Base-by-base conservation (phyloP, 2,329 filamentous ascomycete species). In the Neurospora crassa region DNA sequence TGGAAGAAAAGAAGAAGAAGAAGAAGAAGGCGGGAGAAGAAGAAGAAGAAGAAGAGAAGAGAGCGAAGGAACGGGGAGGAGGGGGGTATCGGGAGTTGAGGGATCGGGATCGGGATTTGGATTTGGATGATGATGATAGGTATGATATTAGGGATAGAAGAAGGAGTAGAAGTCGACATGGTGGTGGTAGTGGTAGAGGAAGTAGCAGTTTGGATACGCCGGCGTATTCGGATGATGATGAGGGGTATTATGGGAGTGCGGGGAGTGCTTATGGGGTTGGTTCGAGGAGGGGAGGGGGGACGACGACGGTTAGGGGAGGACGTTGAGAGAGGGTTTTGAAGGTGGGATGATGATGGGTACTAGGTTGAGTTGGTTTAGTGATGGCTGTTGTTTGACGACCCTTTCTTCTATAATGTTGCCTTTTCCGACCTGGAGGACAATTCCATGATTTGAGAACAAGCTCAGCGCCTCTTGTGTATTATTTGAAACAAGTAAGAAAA, bases 1-100 rank as follows among this genome's bases (percentile, higher is more conserved):
- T 85, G 12, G 83, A 84, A 75, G 77, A 78, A 69, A 78, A 79
- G 7, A 78, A 79, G 14, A 78, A 79, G 7, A 78, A 79, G 14
- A 78, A 79, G 16, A 77, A 78, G 41, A 29, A 29, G 29, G 29
- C 29, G 29, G 29, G 29, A 29, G 29, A 29, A 29, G 29, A 29
- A 29, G 29, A 24, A 24, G 79, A 79, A 67, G 77, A 77, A 41
- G 74, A 75, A n/a, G 78, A 81, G 72, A 73, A 78, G 14, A 74
- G 72, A 40, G 72, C 76, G 5, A 81, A 81, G 81, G 81, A 82
- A 72, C 73, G 74, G 16, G 78, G 77, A 40, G 78, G 77, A 40
- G 78, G 78, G 71, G 78, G 78, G 71, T 79, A 77, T 11, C 47
- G 70, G 29, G 67, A 59, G 7, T 34, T 40, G 42, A 70, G 69